Evolutionary conservation across 768 basidiomycete species (phyloP), one percentile per base, ranked within the genome.

Genomic region (Suillus plorans): DNA sequence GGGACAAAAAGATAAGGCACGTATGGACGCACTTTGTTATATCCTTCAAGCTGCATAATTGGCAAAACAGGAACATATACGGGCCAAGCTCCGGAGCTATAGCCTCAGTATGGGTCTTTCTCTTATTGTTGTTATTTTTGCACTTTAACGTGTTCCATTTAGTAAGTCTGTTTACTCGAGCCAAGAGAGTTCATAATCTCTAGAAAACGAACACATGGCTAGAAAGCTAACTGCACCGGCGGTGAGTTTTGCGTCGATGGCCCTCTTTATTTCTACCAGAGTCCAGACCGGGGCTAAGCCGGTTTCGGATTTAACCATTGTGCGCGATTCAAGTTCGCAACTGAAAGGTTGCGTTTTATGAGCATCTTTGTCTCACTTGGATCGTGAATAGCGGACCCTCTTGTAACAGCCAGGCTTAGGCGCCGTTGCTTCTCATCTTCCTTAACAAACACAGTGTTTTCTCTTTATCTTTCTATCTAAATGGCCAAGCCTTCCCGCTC

Each of bases 231-330:
- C 31, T 52, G 25, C 55, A 55, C 47, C 65, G 41, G 62, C 65
- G 73, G 69, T 41, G 57, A 73, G 73, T 69, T 62, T 66, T 71
- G 58, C 57, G 63, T 68, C 62, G 60, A 63, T 50, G 56, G 52
- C 57, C 60, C 42, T 53, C 65, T 60, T 64, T 52, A 63, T n/a
- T 60, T 63, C 65, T 69, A 34, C 58, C 25, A 42, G 6, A 31
- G 31, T 31, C 31, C 31, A 31, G 47, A 13, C 37, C 73, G 74
- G 74, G 71, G 66, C 75, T 77, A 76, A 69, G 70, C 73, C 74
- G 75, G 76, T 76, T 76, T 77, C 76, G 75, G 75, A 74, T 69
- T 66, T 74, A 69, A 50, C 57, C 75, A 72, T 76, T 77, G 73
- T 77, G 70, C 64, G 67, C 63, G 66, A 68, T 60, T 66, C 65